Conservation (phyloP, 163 green algal species). For the Scenedesmus sp. region DNA sequence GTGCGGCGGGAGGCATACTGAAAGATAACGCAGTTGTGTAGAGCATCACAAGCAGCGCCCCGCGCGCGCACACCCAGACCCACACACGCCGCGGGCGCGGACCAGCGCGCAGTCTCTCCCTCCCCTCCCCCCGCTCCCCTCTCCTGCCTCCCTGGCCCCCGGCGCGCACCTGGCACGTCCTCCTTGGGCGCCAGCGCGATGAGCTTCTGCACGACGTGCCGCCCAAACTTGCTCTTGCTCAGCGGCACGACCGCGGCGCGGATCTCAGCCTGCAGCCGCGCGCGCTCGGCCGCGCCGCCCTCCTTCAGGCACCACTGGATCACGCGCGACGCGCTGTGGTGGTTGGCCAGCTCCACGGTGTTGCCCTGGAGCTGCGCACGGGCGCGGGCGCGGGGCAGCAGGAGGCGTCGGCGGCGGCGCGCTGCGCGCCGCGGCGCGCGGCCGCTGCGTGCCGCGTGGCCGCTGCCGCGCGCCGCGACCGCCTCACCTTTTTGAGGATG, state of each 20-base stretch:
- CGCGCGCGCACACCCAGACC: background rate
- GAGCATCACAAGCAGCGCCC: slow-evolving; percentile 41
- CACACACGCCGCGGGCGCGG: no score
- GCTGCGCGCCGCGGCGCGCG: background rate
- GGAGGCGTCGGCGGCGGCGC: no score
- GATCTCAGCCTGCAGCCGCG: slow-evolving; percentile 71
- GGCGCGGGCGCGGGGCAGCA: background rate
- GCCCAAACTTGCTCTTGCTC: slow-evolving; percentile 79
- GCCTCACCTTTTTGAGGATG: slow-evolving; percentile 66
- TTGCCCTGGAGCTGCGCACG: slow-evolving; percentile 64
- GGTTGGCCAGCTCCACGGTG: slow-evolving; percentile 76
- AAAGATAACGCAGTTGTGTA: slow-evolving; percentile 71
- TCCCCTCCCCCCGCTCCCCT: background rate
- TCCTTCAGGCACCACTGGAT: slow-evolving; percentile 88
- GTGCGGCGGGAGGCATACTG: slow-evolving; percentile 12
- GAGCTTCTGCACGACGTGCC: slow-evolving; percentile 89
- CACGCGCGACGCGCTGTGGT: slow-evolving; percentile 84
- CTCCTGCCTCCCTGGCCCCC: background rate
- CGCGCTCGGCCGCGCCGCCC: slow-evolving; percentile 53
- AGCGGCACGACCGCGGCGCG: slow-evolving; percentile 72
- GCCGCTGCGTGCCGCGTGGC: background rate
- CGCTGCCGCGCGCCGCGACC: background rate
- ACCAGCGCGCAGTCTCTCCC: no score
- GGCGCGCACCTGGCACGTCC: slow-evolving; percentile 65
- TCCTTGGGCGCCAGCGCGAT: slow-evolving; percentile 67